These are phyloP conservation scores for barrel medic (Medicago truncatula) DNA, from an alignment of 306 rosid genomes.

Conservation along the genomic window MtrunA17r5.0-ANR NC_053042.1:12102501-12103000, in stretches of 20 bases:
- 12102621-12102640: slow-evolving; percentile 1
- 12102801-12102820: background rate
- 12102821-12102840: background rate
- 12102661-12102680: background rate
- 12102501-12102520: background rate
- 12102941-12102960: background rate
- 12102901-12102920: background rate
- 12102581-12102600: background rate
- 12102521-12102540: background rate
- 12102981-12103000: background rate
- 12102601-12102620: background rate
- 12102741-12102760: no score
- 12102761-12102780: background rate
- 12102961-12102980: slow-evolving; percentile 12
- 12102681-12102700: no score
- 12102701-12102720: no score
- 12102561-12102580: background rate
- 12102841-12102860: background rate
- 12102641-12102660: background rate
- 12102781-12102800: background rate
- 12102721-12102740: no score
- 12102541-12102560: background rate
- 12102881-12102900: background rate
- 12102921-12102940: background rate
- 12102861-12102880: background rate